Evolutionary conservation across 179 eudicot genomes (phyloP).

Genomic region (Gypsophila paniculata): DNA sequence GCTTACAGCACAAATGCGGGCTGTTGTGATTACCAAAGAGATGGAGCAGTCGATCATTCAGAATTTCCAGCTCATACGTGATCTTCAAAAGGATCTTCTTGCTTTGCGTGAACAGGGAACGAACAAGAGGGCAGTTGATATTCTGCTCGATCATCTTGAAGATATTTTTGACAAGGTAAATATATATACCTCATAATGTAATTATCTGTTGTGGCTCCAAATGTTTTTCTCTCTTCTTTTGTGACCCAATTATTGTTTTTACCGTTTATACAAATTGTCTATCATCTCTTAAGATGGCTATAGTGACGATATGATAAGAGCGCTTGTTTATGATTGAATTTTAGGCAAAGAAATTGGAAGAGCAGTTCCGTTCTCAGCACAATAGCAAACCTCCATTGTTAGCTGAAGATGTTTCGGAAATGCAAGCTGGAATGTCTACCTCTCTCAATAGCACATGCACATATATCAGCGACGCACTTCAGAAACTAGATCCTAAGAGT

Average conservation of each 20-base stretch:
- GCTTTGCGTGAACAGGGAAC: conserved; percentile 34
- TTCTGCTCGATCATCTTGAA: conserved; percentile 51
- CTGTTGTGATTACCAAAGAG: conserved; percentile 50
- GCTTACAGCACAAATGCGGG: conserved; percentile 38
- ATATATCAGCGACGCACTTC: conserved; percentile 37
- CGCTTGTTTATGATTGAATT: conserved; percentile 18
- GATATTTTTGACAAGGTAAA: conserved; percentile 60
- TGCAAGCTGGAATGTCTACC: conserved; percentile 35
- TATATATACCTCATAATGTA: background rate
- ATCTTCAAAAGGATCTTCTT: conserved; percentile 48
- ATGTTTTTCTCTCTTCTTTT: background rate
- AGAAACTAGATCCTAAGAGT: conserved; percentile 38
- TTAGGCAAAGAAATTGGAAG: conserved; percentile 36
- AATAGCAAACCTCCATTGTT: conserved; percentile 5
- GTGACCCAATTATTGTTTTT: background rate
- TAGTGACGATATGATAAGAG: background rate
- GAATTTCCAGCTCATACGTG: conserved; percentile 54
- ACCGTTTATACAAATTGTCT: background rate
- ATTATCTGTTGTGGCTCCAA: too few relatives aligned
- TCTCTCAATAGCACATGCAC: conserved; percentile 38
- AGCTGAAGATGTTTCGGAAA: conserved; percentile 25
- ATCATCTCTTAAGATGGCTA: background rate
- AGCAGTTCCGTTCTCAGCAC: conserved; percentile 24
- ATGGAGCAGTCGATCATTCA: conserved; percentile 50
- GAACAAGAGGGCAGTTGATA: conserved; percentile 46